Evolutionary conservation across 306 rosid species (phyloP), one percentile per base, ranked within the genome.

Genomic region (Mimosa bimucronata): DNA sequence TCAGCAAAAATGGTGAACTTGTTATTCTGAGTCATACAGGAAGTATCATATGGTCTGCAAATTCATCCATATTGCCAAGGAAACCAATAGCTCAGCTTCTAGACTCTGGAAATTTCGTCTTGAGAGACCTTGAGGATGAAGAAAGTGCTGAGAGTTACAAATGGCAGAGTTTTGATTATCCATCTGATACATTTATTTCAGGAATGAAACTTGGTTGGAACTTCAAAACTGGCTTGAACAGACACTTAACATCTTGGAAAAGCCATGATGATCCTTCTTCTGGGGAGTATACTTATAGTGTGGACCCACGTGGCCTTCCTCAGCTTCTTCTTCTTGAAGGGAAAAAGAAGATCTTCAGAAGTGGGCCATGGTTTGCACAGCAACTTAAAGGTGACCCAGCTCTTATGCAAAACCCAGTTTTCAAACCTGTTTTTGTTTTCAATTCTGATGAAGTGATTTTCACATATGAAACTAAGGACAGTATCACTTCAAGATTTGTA

Each of bases 131-230:
- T 9, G 70, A 25, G 8, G 73, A 26, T 64, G n/a, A n/a, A n/a
- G 31, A 25, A 38, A 45, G 68, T 34, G 77, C 82, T 38, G 74
- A 77, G 55, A 23, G 68, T 13, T 77, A 66, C 30, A 0, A n/a
- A 12, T 81, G 88, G 88, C 83, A 85, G 79, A 85, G 88, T 75
- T 85, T 85, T 75, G 81, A 85, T 78, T 70, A 81, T 74, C 88
- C 88, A 2, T 66, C 26, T 19, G 66, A 85, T 55, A 85, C 85
- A 45, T 73, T 81, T 8, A 44, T 85, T 37, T 76, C 83, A 9
- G 81, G 72, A 28, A 81, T 81, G 85, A 78, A 67, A 57, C 83
- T 81, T 1, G 88, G 88, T 34, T 74, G 74, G 85, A 79, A 81
- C 78, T 78, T 78, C 71, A 81, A 41, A 68, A 60, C 75, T 26